Conservation (phyloP, 2,329 filamentous ascomycete genomes). For the Alternaria brassicicola region DNA sequence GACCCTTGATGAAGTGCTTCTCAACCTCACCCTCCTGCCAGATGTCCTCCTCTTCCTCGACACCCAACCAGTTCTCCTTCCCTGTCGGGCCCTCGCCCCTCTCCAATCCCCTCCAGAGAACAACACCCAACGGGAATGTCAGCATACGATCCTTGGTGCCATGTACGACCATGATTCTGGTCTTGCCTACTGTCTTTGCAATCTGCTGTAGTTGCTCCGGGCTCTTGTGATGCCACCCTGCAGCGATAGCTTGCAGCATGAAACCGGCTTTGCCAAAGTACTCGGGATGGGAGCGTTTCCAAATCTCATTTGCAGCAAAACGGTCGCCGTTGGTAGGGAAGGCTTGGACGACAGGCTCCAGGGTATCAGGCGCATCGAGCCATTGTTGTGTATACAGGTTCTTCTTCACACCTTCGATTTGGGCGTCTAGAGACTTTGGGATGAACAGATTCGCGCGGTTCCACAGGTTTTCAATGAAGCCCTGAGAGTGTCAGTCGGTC, state of each 20-base stretch:
- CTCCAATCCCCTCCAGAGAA: conserved; percentile 71
- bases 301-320: conserved; percentile 78
- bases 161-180: conserved; percentile 78
- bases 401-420: conserved; percentile 67
- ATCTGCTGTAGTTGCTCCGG: conserved; percentile 68
- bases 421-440: conserved; percentile 72
- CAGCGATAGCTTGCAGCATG: conserved; percentile 77
- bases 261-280: conserved; percentile 72
- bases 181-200: conserved; percentile 71
- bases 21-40: conserved; percentile 54
- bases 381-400: conserved; percentile 71
- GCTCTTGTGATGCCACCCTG: conserved; percentile 79
- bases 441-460: conserved; percentile 64
- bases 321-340: conserved; percentile 82
- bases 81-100: conserved; percentile 50
- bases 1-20: conserved; percentile 68
- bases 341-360: conserved; percentile 49
- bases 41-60: conserved; percentile 43
- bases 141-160: conserved; percentile 82
- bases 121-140: conserved; percentile 69
- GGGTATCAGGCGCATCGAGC: conserved; percentile 65
- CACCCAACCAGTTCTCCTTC: conserved; percentile 42
- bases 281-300: conserved; percentile 67
- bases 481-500: conserved; percentile 50
- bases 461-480: conserved; percentile 67